Base-by-base conservation (phyloP, 805 yeast species). In the Scheffersomyces amazonensis region DNA sequence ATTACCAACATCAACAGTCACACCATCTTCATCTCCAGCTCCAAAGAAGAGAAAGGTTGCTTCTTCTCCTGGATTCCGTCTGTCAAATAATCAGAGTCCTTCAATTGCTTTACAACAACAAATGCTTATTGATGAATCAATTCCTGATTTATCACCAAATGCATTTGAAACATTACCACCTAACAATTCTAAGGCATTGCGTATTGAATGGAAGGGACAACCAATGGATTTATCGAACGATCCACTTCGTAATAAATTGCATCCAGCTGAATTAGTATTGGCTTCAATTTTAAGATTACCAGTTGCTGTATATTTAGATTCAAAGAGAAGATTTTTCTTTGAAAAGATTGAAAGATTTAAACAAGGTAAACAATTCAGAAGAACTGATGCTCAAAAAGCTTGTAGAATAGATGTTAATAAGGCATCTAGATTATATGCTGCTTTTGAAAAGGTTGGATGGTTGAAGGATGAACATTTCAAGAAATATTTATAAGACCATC, bases 381-480 rank as follows among this genome's bases (percentile, higher is more conserved):
- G 97, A 65, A 93, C 98, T 0, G 99, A 91, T 63, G 96, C 97
- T 6, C 98, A 91, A 64, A 93, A 93, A 69, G 96, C 97, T 5
- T 91, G 98, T 61, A 79, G 95, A 47, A 90, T 93, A 48, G 98
- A 93, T 62, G 98, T 91, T 32, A 93, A 93, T 63, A 93, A 93
- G 62, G 97, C 97, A 2, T 83, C 95, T 34, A 76, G 96, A 48
- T 69, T 91, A 39, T 91, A 78, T 66, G 95, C 91, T 19, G 88
- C 96, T 16, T 93, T 80, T 56, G 96, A 91, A 60, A 80, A 78
- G 58, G 91, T 86, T 32, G 97, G 97, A 30, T 87, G 97, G 91
- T 79, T 91, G 47, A 75, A 86, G 11, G 96, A 91, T 60, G 64
- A 69, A 16, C 78, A 81, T 62, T 88, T 88, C 60, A 61, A 57